A percentile compares a stretch with the other conserved stretches of the same genome.
phyloP scores from a whole-genome alignment of 78 protist genomes.

The Dictyostelium firmibasis region DNA sequence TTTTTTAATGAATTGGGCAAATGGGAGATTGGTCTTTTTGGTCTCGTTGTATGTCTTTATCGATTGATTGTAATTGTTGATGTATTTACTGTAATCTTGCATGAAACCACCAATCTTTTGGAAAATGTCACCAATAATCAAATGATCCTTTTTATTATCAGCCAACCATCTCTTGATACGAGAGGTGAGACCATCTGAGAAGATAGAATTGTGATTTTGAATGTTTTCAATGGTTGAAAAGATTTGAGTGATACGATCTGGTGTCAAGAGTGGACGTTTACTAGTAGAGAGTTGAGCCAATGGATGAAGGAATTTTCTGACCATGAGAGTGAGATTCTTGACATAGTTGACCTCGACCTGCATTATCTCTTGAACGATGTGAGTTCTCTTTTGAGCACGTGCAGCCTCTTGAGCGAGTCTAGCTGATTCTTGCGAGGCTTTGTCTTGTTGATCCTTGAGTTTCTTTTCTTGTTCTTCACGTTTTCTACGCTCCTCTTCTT shows the following conservation, averaged over 20 bases:
- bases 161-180: slow-evolving; percentile 75
- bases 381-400: slow-evolving; percentile 56
- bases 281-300: slow-evolving; percentile 12
- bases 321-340: slow-evolving; percentile 38
- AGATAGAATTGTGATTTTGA: slow-evolving; percentile 44
- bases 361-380: slow-evolving; percentile 73
- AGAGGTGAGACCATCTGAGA: slow-evolving; percentile 50
- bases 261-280: slow-evolving; percentile 54
- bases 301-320: slow-evolving; percentile 69
- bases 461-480: slow-evolving; percentile 51
- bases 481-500: slow-evolving; percentile 42
- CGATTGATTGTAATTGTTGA: slow-evolving; percentile 76
- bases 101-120: slow-evolving; percentile 46
- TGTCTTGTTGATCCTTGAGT: slow-evolving; percentile 62
- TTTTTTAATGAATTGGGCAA: slow-evolving; percentile 55
- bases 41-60: slow-evolving; percentile 52
- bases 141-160: slow-evolving; percentile 56
- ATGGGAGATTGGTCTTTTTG: slow-evolving; percentile 29
- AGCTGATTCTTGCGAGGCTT: slow-evolving; percentile 77
- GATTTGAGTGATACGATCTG: slow-evolving; percentile 40
- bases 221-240: slow-evolving; percentile 69
- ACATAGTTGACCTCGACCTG: slow-evolving; percentile 77
- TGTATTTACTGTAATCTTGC: slow-evolving; percentile 80
- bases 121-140: slow-evolving; percentile 69
- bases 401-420: slow-evolving; percentile 71